Evolutionary conservation across 805 yeast genomes (phyloP), one percentile per base, ranked within the genome.

Genomic region (Metschnikowia peoriensis): DNA sequence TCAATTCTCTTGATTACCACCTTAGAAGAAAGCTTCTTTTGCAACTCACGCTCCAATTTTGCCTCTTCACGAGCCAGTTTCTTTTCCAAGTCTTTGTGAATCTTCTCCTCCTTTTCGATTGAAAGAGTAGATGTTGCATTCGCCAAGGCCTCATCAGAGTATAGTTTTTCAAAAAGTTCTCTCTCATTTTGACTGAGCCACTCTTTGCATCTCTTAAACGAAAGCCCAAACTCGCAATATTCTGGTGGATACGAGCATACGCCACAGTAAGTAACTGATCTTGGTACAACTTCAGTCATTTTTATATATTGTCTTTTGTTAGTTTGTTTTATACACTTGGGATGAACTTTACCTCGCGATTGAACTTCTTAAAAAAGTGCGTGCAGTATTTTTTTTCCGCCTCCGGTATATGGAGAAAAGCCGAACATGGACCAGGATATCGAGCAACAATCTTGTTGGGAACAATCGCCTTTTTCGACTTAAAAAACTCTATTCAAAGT

Each of bases 151-250:
- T 78, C 83, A 34, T 77, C 85, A 1, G 81, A 76, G 70, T 92
- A 91, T 41, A 89, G 69, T 56, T 78, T 67, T 32, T 77, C 73
- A 62, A 66, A 92, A 39, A 86, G 65, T 14, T 80, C 87, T 1
- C 75, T 70, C 60, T 89, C 77, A 46, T 78, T 73, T 40, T 79
- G 82, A 52, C 79, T 73, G 42, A 93, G 77, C 96, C 97, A 90
- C 22, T 79, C 83, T 62, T 88, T 89, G 72, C 98, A 92, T 65
- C 89, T 83, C 65, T 85, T 86, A 69, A 88, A 78, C 28, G 84
- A 73, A 44, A 87, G 88, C 11, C 96, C 94, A 66, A 92, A 92
- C 66, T 93, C 97, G 73, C 98, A 92, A 72, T 85, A 92, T 69
- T 82, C 97, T 4, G 89, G 89, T n/a, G 97, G 96, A 65, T 80